Base-by-base conservation (phyloP, 352 stramenopile genomes). In the Aphanomyces cochlioides region DNA sequence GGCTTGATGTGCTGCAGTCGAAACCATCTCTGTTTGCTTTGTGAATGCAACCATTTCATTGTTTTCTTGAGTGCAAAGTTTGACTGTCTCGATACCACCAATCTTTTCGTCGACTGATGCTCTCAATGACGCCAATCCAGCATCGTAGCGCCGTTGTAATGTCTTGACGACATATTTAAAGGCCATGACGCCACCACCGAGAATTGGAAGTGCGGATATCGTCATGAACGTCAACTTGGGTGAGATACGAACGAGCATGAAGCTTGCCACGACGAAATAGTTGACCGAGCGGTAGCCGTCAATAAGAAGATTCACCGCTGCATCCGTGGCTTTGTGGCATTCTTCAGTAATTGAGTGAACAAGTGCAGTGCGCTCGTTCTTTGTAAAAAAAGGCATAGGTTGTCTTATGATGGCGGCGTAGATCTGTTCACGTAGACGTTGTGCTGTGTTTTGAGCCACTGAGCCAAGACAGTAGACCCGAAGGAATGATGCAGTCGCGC, bases 251-350 rank as follows among this genome's bases (percentile, higher is more conserved):
- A 97, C 69, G 61, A 97, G 77, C 87, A 96, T 96, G 47, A 85
- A 82, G 19, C 89, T 96, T 28, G 86, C 90, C 39, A 90, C 92
- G 37, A 96, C 54, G 0, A 89, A 87, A 56, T 89, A 97, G 73
- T 96, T 96, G n/a, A 96, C 74, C 50, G 87, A 96, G 28, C 90
- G 82, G 76, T 93, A 92, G 67, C 88, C 85, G 54, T 95, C 92
- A 13, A 84, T 87, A 68, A 96, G 74, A 67, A 95, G 83, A 66
- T 92, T 85, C n/a, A 95, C 90, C 34, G 95, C 85, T 10, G 89
- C 84, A 73, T 95, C 93, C 43, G 90, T 88, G n/a, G 88, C 93
- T 59, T 92, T 81, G 56, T 96, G 84, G 72, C 89, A 94, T 75
- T 97, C 90, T 73, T 88, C 79, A 40, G 83, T 92, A 7, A 97